Evolutionary conservation across 495 filamentous ascomycete species (phyloP), one percentile per base, ranked within the genome.

Genomic region (Penicillium riverlandense): DNA sequence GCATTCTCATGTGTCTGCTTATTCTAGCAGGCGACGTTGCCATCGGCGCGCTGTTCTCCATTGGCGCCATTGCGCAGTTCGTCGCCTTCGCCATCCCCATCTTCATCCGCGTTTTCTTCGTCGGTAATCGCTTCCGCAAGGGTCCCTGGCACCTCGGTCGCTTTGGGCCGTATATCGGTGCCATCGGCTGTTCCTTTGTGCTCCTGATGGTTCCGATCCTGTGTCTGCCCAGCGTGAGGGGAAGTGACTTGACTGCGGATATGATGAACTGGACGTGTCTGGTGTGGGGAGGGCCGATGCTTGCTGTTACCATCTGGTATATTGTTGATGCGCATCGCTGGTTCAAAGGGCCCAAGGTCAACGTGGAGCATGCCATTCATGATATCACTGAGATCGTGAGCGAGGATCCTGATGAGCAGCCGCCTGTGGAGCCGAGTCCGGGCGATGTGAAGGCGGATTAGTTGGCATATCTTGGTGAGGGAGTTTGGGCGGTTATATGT

Each of bases 261-360:
- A 34, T 68, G 43, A 88, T 88, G 84, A 88, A 87, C 48, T 88
- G 84, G 84, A 90, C 85, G 5, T 73, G 70, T 57, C 70, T 88
- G 30, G 85, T 89, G 29, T 90, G 84, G 56, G 85, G 82, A n/a
- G 79, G 55, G 11, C 80, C 80, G 10, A 84, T 84, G 80, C 32
- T 79, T 8, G 61, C 72, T 5, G 73, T 85, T 8, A 54, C 73
- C 6, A 60, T 86, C 38, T 88, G 84, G 83, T 90, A 83, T 75
- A 60, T 82, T 50, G 67, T 88, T 29, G 77, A 78, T 57, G 85
- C 85, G 5, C 71, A 68, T 15, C 80, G 79, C 48, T 88, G 85
- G 85, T 90, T 90, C 61, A 84, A 78, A 47, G 85, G 85, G 0
- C 85, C 85, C 0, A 84, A 84, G 62, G 72, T 78, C 28, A 74